Base-by-base conservation (phyloP, 2,329 filamentous ascomycete species). In the Fusarium subtropicale region DNA sequence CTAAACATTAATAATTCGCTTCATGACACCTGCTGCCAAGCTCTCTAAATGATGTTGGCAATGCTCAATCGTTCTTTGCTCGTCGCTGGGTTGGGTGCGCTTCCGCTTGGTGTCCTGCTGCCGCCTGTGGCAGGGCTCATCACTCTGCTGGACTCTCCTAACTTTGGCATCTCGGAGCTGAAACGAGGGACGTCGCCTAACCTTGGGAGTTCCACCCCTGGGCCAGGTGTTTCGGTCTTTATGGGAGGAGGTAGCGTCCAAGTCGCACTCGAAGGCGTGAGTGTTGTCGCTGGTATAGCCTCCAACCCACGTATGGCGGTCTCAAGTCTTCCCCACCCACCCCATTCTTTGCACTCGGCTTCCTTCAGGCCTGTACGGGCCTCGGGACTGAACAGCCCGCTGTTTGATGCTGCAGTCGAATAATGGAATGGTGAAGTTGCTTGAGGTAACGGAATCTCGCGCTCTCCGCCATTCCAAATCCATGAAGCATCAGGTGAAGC, bases 271-370 rank as follows among this genome's bases (percentile, higher is more conserved):
- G 78, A 69, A 11, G 78, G 76, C 11, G 77, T 78, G 6, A 76
- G 74, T 8, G 77, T 76, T 13, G 65, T 62, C 26, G 66, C 69
- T 51, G 70, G 72, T 13, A 72, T 50, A 28, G 63, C 64, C 12
- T 74, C 76, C n/a, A 81, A 60, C 18, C 73, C 74, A 18, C 79
- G 76, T 28, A 79, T 64, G 16, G 79, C 77, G 12, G 75, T 83
- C 73, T 96, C 91, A 16, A 97, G 82, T 65, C 87, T 86, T 24
- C 88, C 87, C 94, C 94, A 97, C 3, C 92, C 92, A 53, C 90
- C 89, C 92, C 93, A 97, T 47, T 92, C 90, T 55, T 85, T 83
- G 45, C 83, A 81, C 69, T 90, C 88, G 13, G 86, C 85, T 26
- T 85, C 84, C 0, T 83, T 86, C 15, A 90, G 78, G 0, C 86